phyloP scores from a whole-genome alignment of 2,329 filamentous ascomycete species.

The Cladosporium sp. region DNA sequence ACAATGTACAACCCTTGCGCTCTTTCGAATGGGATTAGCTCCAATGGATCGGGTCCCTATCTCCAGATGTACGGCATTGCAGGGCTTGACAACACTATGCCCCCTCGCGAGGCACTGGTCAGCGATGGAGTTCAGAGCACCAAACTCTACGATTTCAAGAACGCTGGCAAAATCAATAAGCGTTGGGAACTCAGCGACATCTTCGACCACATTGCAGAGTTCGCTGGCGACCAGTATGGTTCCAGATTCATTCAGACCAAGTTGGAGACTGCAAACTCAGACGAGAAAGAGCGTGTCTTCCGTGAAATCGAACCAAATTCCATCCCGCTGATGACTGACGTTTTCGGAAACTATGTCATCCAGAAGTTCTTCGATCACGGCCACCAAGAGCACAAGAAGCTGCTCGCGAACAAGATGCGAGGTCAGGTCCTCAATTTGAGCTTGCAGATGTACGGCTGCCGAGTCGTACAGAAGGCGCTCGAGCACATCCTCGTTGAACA shows the following conservation, averaged over 20 bases:
- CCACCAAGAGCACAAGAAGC: conserved; percentile 87
- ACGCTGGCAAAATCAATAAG: conserved; percentile 69
- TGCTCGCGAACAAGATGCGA: conserved; percentile 82
- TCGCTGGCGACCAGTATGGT: conserved; percentile 92
- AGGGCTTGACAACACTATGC: conserved; percentile 42
- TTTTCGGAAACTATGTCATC: conserved; percentile 98
- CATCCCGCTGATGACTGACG: conserved; percentile 87
- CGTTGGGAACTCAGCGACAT: conserved; percentile 87
- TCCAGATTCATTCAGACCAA: conserved; percentile 95
- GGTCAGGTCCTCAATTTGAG: conserved; percentile 79
- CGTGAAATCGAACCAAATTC: conserved; percentile 81
- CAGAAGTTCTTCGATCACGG: conserved; percentile 98
- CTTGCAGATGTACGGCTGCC: conserved; percentile 86
- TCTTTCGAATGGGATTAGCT: conserved; percentile 38
- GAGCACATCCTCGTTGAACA: conserved; percentile 91
- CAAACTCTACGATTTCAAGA: conserved; percentile 77
- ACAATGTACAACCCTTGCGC: conserved; percentile 37
- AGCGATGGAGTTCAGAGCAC: conserved; percentile 66
- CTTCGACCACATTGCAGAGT: conserved; percentile 84
- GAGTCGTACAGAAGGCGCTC: conserved; percentile 94
- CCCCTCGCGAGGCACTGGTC: conserved; percentile 57
- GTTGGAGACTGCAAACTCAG: conserved; percentile 87
- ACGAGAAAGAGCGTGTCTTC: conserved; percentile 92
- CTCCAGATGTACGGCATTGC: conserved; percentile 39
- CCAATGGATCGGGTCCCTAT: conserved; percentile 38